A percentile compares a stretch with the other conserved stretches of the same genome.
phyloP scores from a whole-genome alignment of 768 basidiomycete genomes.

The Auricularia sp. region DNA sequence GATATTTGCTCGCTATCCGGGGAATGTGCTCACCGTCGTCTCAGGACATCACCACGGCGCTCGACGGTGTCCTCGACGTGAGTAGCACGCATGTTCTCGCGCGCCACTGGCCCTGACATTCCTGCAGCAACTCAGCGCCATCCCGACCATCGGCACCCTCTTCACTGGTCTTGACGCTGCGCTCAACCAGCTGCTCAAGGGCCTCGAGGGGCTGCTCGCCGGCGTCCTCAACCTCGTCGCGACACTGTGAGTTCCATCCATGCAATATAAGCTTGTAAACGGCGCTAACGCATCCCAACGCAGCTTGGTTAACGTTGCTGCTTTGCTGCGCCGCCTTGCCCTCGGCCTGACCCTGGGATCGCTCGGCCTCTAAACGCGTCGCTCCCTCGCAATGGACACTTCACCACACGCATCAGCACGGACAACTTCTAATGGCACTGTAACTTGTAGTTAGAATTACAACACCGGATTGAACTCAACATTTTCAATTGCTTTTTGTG shows the following conservation, averaged over 20 bases:
- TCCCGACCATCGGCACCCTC: constrained; percentile 12
- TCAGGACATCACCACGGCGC: constrained; percentile 14
- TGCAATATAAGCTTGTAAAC: neutral
- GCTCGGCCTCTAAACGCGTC: neutral
- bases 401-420: neutral
- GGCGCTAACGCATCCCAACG: neutral
- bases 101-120: too few species aligned
- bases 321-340: constrained; percentile 7
- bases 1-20: neutral
- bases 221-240: constrained; percentile 23
- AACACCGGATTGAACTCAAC: neutral
- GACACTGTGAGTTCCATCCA: constrained; percentile 10
- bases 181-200: constrained; percentile 17
- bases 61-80: constrained; percentile 15
- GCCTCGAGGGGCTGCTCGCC: constrained; percentile 20
- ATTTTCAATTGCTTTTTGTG: neutral
- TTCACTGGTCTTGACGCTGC: constrained; percentile 19
- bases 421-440: neutral
- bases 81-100: neutral
- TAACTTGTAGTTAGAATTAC: neutral
- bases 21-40: neutral
- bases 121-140: constrained; percentile 6
- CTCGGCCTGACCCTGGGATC: constrained; percentile 6
- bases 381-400: neutral
- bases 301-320: constrained; percentile 9